Evolutionary conservation across 129 eudicot species (phyloP).

Genomic region (Smallanthus sonchifolius): DNA sequence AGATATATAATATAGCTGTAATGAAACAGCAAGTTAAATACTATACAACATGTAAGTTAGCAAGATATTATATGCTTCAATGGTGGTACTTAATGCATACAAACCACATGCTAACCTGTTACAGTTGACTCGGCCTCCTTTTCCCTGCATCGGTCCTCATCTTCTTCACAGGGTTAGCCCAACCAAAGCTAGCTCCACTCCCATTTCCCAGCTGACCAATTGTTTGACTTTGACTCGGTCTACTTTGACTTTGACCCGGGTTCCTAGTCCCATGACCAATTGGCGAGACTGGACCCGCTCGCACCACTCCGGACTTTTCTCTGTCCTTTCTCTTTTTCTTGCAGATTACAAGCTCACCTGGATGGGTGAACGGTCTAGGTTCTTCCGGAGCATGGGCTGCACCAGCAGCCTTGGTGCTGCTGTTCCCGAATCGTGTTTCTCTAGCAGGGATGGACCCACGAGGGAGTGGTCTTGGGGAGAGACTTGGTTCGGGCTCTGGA

Average conservation of each 20-base stretch:
- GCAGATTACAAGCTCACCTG: slow-evolving; percentile 91
- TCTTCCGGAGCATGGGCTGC: slow-evolving; percentile 33
- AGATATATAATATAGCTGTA: not conserved
- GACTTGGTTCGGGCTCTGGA: slow-evolving; percentile 45
- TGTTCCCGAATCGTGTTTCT: slow-evolving; percentile 58
- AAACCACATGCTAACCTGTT: slow-evolving; percentile 25
- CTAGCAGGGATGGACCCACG: slow-evolving; percentile 48
- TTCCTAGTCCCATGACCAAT: slow-evolving; percentile 49
- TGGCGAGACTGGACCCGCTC: slow-evolving; percentile 61
- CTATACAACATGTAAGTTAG: slow-evolving; percentile 8
- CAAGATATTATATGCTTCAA: slow-evolving; percentile 15
- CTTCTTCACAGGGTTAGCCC: slow-evolving; percentile 97
- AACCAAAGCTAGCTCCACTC: slow-evolving; percentile 51
- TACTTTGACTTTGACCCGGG: slow-evolving; percentile 56
- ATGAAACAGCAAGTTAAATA: not conserved
- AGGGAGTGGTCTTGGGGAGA: slow-evolving; percentile 43
- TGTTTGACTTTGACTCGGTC: slow-evolving; percentile 35
- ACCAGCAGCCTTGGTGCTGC: slow-evolving; percentile 29
- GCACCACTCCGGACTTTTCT: slow-evolving; percentile 52
- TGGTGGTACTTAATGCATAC: slow-evolving; percentile 4
- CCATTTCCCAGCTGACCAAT: slow-evolving; percentile 50
- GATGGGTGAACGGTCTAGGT: slow-evolving; percentile 59
- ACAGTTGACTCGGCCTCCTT: slow-evolving; percentile 76
- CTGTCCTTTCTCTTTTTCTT: slow-evolving; percentile 91
- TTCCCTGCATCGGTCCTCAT: slow-evolving; percentile 86